Evolutionary conservation across 1,284 basidiomycete genomes (phyloP), one percentile per base, ranked within the genome.

Genomic region (Ustilago trichophora): DNA sequence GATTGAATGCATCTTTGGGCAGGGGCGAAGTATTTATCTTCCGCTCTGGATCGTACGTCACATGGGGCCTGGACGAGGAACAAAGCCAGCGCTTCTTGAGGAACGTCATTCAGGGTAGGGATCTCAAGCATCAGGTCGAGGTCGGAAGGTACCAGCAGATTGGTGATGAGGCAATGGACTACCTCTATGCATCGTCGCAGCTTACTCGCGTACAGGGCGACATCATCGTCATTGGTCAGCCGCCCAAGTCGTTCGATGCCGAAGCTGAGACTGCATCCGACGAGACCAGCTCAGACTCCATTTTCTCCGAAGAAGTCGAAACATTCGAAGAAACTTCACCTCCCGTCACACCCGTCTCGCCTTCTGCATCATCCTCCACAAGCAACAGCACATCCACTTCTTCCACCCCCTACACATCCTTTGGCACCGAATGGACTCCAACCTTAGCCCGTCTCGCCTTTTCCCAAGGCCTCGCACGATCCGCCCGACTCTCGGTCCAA

Each of bases 131-230:
- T 31, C 47, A 52, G 25, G 63, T 77, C 16, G 78, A 80, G 37
- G 29, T 62, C 0, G 64, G 46, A 3, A 42, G 46, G 15, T 78
- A 78, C 31, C 42, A 52, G 1, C 67, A 73, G 35, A 55, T 77
- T 13, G 78, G 78, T 26, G 78, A 80, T 43, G 78, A 80, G 41
- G 76, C 62, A 10, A 78, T 80, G 77, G 78, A 80, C 37, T 80
- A 71, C 27, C 67, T 80, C 35, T 63, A 68, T 19, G 51, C 72
- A 6, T 41, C 62, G 0, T 59, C 68, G 13, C 71, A 78, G 52
- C 46, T 51, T 0, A 80, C 78, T 3, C 69, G 77, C 8, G 59
- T 80, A 8, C 76, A 77, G 18, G 78, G 77, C 19, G 78, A 80
- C 44, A 57, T 80, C 13, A 67, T 80, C 31, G 76, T 80, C 16